A percentile compares a stretch with the other conserved stretches of the same genome.
Conservation (phyloP, 2,329 filamentous ascomycete genomes). For the Cladosporium sphaerospermum region DNA sequence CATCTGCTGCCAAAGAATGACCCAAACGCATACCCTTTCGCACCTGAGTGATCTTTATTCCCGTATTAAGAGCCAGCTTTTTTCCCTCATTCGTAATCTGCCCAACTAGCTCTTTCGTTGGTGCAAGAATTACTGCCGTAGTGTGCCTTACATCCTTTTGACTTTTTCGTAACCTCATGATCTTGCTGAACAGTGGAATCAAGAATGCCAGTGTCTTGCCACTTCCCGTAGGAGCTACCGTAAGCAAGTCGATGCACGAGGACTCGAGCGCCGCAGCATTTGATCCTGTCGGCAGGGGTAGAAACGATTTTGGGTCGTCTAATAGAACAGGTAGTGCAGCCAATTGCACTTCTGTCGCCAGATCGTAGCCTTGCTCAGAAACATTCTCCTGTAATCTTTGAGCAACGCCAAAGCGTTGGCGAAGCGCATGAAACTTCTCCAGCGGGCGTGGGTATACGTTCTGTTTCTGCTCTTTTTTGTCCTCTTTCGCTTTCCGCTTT, state of each 20-base stretch:
- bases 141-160: conserved; percentile 17
- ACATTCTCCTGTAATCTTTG: conserved; percentile 71
- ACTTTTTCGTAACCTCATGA: conserved; percentile 37
- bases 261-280: conserved; percentile 21
- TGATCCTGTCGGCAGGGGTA: conserved; percentile 33
- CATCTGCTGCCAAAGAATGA: conserved; percentile 26
- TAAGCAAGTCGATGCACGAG: conserved; percentile 65
- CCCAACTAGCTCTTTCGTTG: conserved; percentile 45
- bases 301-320: conserved; percentile 41
- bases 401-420: conserved; percentile 65
- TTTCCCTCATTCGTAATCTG: conserved; percentile 63
- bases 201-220: conserved; percentile 94
- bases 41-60: conserved; percentile 74
- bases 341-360: conserved; percentile 92
- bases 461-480: conserved; percentile 25
- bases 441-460: conserved; percentile 75
- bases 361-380: conserved; percentile 71
- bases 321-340: conserved; percentile 76
- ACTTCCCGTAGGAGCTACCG: conserved; percentile 89
- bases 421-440: conserved; percentile 67
- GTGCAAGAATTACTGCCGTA: conserved; percentile 42
- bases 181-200: conserved; percentile 74
- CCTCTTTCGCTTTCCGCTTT: conserved; percentile 40
- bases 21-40: conserved; percentile 67
- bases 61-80: conserved; percentile 71